Conservation (phyloP, 257 asterid species). For the Solanum gandarillasii region DNA sequence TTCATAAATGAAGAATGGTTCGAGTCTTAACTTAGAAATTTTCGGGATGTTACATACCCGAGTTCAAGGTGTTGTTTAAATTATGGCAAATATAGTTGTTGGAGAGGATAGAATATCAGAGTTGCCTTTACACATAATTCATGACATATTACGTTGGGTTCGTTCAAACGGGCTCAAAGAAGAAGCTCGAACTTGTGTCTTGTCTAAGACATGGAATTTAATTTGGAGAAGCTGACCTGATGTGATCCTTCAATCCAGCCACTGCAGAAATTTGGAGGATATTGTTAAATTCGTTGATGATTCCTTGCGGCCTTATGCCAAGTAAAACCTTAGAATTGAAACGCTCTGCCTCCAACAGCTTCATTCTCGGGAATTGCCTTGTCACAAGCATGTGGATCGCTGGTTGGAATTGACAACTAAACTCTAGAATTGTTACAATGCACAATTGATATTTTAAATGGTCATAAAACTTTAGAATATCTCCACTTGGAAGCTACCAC, state of each 20-base stretch:
- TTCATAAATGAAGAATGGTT: background rate
- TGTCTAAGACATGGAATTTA: too few species aligned
- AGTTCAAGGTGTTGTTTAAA: background rate
- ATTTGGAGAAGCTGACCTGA: too few species aligned
- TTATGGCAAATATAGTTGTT: background rate
- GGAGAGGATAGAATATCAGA: background rate
- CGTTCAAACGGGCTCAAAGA: background rate
- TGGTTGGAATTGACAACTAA: background rate
- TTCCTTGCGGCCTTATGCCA: background rate
- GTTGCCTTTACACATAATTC: background rate
- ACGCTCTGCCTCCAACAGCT: background rate
- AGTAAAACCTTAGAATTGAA: background rate
- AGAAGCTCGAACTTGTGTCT: background rate
- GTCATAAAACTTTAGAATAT: background rate
- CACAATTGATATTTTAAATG: background rate
- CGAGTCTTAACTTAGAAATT: background rate
- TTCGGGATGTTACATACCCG: background rate
- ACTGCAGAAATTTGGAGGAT: too few species aligned
- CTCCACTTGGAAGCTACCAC: background rate
- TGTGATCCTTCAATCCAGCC: too few species aligned
- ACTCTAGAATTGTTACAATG: background rate
- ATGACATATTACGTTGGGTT: background rate
- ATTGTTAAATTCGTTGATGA: too few species aligned
- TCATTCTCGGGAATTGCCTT: background rate
- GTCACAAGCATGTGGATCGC: background rate